These are phyloP conservation scores for Oryza officinalis DNA, from an alignment of 176 grass and related monocot species.

Conservation along the genomic window DNA sequence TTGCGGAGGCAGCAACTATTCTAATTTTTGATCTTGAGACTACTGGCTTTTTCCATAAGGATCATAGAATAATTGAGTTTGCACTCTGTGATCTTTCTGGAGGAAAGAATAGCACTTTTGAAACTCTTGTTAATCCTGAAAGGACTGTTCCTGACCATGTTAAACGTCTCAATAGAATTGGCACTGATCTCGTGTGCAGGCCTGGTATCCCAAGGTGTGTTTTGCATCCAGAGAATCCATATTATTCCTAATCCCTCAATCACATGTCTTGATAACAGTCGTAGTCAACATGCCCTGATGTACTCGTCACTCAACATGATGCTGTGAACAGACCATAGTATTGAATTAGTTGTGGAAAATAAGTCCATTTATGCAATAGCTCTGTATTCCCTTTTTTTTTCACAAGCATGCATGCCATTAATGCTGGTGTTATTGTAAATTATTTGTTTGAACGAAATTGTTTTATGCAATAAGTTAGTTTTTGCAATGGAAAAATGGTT, in stretches of 20 bases:
- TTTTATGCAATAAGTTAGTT: neutral
- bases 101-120: constrained; percentile 82
- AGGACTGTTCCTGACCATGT: neutral
- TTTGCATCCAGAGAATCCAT: neutral
- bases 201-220: constrained; percentile 68
- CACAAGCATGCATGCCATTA: constrained; percentile 10
- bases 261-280: constrained; percentile 2
- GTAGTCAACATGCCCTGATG: neutral
- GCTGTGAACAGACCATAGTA: neutral
- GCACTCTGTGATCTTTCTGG: constrained; percentile 70
- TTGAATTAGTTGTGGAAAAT: neutral
- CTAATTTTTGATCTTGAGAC: constrained; percentile 79
- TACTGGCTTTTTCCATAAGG: constrained; percentile 48
- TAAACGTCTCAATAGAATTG: constrained; percentile 36
- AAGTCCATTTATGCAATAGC: neutral
- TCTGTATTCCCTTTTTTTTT: neutral
- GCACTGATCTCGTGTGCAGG: constrained; percentile 55
- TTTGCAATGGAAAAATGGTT: neutral
- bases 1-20: constrained; percentile 44
- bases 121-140: constrained; percentile 80
- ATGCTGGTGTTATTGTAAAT: neutral
- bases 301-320: constrained; percentile 9
- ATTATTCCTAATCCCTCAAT: neutral
- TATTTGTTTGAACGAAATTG: neutral
- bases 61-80: constrained; percentile 71